Base-by-base conservation (phyloP, 371 early-diverging fungal genomes). In the Blastocladiella emersonii region DNA sequence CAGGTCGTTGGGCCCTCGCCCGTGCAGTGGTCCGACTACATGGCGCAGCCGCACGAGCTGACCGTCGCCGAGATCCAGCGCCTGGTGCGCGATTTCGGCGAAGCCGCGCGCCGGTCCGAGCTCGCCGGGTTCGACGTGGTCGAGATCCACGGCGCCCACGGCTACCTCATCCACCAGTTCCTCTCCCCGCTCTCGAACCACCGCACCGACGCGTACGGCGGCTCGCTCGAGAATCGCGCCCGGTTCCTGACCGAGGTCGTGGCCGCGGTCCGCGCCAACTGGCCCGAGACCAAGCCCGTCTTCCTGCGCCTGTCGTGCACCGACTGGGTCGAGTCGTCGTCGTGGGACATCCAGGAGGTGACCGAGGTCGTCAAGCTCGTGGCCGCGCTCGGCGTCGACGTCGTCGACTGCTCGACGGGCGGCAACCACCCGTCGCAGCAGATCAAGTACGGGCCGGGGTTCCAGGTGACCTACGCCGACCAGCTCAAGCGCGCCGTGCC, bases 81-180 rank as follows among this genome's bases (percentile, higher is more conserved):
- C 1, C 51, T 83, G 23, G 71, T 78, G 13, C 65, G 76, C 39
- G 79, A 78, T 34, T 95, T 87, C 74, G 86, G 65, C 0, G 78
- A 79, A 6, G 86, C 89, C 39, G 88, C 90, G 13, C 61, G 70
- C 43, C 79, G 89, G 32, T 85, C 89, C 13, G 76, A 81, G 23
- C 35, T 30, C 15, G 73, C 69, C n/a, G 94, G 90, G 0, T 85
- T 90, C 70, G 91, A 94, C 53, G 83, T 83, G 0, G 67, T 93
- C n/a, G 93, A 95, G 72, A 76, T 95, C 51, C 95, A 95, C 65
- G 82, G 79, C 56, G 89, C 89, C 0, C 84, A 82, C 66, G 89
- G 90, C 8, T 92, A 91, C 70, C 72, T 93, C 49, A 63, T 90
- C 61, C 79, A 82, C 69, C 77, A 78, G 66, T 94, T 95, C 66